Conservation (phyloP, 371 early-diverging fungal species). For the Lichtheimia corymbifera region DNA sequence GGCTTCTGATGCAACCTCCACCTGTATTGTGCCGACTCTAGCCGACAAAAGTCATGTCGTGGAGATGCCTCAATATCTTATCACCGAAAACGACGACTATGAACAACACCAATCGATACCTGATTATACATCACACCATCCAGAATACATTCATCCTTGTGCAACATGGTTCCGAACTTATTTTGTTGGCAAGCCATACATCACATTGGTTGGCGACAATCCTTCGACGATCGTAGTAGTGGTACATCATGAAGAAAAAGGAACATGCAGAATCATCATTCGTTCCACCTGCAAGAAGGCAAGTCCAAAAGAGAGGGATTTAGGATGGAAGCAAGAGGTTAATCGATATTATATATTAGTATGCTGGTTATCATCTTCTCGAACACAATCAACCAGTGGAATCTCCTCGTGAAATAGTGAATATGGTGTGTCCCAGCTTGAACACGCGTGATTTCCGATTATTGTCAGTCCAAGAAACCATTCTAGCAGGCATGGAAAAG, state of each 20-base stretch:
- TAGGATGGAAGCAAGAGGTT: conserved; percentile 14
- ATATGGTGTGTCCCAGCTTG: conserved; percentile 26
- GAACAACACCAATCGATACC: not conserved
- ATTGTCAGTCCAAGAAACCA: conserved; percentile 41
- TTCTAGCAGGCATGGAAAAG: conserved; percentile 54
- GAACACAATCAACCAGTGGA: conserved; percentile 4
- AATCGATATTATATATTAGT: not conserved
- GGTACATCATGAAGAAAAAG: conserved; percentile 15
- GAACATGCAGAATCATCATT: conserved; percentile 34
- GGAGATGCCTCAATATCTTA: too few relatives aligned
- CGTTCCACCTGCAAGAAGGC: conserved; percentile 18
- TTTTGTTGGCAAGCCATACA: conserved; percentile 27
- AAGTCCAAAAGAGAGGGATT: conserved; percentile 1
- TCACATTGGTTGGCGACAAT: conserved; percentile 18
- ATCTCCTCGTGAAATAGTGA: conserved; percentile 28
- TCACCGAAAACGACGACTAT: too few relatives aligned
- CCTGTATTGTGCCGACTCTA: too few relatives aligned
- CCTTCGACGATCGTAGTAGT: conserved; percentile 16
- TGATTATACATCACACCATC: conserved; percentile 18
- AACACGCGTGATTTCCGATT: conserved; percentile 34
- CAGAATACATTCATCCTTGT: conserved; percentile 24
- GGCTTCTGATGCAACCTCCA: too few relatives aligned
- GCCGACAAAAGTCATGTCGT: too few relatives aligned
- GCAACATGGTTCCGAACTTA: conserved; percentile 23
- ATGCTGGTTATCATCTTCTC: conserved; percentile 16